Conservation (phyloP, 129 eudicot genomes). For the Arctium lappa region DNA sequence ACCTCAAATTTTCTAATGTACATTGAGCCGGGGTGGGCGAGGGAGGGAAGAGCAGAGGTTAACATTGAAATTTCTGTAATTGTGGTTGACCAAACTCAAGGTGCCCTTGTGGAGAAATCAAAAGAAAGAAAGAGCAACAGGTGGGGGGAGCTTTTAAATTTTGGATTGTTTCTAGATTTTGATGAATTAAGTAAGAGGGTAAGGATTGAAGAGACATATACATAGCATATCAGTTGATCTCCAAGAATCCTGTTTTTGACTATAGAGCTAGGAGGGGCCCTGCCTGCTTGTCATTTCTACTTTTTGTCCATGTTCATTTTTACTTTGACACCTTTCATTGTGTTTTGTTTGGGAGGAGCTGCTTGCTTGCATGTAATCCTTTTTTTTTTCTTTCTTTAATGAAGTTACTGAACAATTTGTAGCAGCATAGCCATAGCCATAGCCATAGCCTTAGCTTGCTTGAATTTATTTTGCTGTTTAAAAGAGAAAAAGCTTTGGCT, state of each 20-base stretch:
- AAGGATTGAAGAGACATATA: not conserved
- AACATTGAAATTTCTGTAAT: conserved; percentile 20
- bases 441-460: not conserved
- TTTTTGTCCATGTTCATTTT: not conserved
- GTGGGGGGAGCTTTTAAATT: conserved; percentile 48
- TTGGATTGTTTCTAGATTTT: conserved; percentile 34
- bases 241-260: conserved; percentile 23
- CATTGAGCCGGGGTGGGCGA: conserved; percentile 38
- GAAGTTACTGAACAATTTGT: conserved; percentile 14
- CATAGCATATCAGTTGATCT: conserved; percentile 3
- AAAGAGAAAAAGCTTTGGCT: not conserved
- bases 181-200: not conserved
- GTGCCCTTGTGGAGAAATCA: not conserved
- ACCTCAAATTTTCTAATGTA: conserved; percentile 48
- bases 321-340: not conserved
- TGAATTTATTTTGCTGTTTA: not conserved
- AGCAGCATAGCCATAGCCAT: not conserved
- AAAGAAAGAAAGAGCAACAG: conserved; percentile 20
- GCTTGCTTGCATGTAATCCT: conserved; percentile 11
- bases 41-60: conserved; percentile 23
- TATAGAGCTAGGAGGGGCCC: conserved; percentile 3
- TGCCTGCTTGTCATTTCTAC: conserved; percentile 11
- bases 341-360: conserved; percentile 8
- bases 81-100: not conserved
- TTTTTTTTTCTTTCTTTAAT: not conserved